Evolutionary conservation across 2,329 filamentous ascomycete genomes (phyloP).

Genomic region (Colletotrichum sp.): DNA sequence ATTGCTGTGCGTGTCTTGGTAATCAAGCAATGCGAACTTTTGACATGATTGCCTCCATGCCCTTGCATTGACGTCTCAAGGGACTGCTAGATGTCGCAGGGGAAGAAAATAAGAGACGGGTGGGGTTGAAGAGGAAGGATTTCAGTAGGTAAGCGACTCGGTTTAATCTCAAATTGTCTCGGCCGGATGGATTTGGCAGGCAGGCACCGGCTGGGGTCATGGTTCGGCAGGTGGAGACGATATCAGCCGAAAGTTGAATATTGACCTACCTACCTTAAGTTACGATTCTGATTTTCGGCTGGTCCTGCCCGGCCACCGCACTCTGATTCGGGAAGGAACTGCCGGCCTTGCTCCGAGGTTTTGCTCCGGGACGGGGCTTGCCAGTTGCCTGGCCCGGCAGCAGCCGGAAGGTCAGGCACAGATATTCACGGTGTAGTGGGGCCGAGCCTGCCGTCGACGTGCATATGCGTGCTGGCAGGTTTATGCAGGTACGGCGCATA

Average conservation of each 20-base stretch:
- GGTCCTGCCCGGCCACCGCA: neutral
- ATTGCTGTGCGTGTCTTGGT: neutral
- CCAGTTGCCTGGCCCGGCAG: neutral
- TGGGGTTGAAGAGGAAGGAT: neutral
- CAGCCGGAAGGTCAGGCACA: neutral
- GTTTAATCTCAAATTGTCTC: neutral
- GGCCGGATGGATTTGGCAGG: neutral
- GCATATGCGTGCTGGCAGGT: neutral
- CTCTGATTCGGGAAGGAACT: neutral
- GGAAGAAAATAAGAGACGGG: neutral
- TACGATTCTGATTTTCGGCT: neutral
- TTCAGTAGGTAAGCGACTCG: neutral
- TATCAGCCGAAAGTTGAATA: neutral
- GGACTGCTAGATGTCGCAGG: neutral
- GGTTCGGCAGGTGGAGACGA: neutral
- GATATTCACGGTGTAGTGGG: neutral
- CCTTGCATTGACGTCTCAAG: neutral
- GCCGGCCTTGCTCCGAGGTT: neutral
- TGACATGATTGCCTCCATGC: neutral
- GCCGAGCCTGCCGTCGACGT: neutral
- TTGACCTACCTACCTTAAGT: too few species aligned
- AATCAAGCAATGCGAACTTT: neutral
- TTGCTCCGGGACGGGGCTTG: neutral
- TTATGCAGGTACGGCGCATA: constrained; percentile 16
- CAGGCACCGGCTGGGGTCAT: neutral